Base-by-base conservation (phyloP, 2,329 filamentous ascomycete genomes). In the Colletotrichum filicis region DNA sequence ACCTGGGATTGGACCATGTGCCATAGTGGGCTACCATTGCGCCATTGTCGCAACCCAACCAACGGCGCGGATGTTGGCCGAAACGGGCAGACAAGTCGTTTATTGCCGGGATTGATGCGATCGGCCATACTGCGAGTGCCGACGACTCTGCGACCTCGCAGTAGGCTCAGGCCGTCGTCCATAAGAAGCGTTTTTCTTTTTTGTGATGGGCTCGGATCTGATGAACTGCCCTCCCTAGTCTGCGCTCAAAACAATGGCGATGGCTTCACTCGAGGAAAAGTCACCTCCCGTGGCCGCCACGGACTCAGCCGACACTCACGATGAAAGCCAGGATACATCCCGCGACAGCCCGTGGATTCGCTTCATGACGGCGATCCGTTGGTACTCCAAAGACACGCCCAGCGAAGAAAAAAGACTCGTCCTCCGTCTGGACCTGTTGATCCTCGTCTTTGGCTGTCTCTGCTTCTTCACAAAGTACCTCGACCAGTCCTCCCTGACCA, bases 401-500 rank as follows among this genome's bases (percentile, higher is more conserved):
- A 69, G 75, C 16, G 71, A 76, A 6, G 82, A 84, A 68, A 83
- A 83, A 74, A 64, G 70, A 5, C 75, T 83, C 11, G 77, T 83
- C 12, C 67, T 83, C 63, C 82, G 82, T 67, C 80, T 84, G 5
- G 82, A 84, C 63, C 73, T 84, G 6, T 79, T 79, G 66, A 82
- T 84, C 49, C 76, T 84, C 24, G 74, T 83, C 8, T 83, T 82
- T 73, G 82, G 82, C 0, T 84, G 82, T 28, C 74, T 83, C 4
- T 82, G 79, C 8, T 83, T 83, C 75, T 84, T 83, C 68, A 84
- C 82, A 4, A 83, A 84, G 58, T 83, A 83, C 65, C 77, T 84
- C 6, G 81, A 83, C 60, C 81, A 82, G 55, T 79, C 80, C 26
- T 80, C 80, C 2, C 76, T 82, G n/a, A 82, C 81, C 61, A 83